Evolutionary conservation across 768 basidiomycete genomes (phyloP).

Genomic region (Pleurotus eryngii): DNA sequence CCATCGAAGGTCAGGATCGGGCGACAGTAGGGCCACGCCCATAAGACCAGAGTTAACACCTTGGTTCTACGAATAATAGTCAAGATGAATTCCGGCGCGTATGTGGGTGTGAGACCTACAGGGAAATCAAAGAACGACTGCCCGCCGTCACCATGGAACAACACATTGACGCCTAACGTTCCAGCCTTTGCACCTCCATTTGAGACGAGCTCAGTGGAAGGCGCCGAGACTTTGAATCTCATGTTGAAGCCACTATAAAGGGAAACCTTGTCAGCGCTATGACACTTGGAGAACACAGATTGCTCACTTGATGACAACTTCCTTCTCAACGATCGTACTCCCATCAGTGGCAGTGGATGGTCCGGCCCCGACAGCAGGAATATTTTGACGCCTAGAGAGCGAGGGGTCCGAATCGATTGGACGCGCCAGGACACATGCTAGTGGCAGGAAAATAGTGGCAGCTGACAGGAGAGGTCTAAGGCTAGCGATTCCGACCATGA

Average conservation of each 20-base stretch:
- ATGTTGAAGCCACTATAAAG: slow-evolving; percentile 19
- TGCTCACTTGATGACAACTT: slow-evolving; percentile 23
- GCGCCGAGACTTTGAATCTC: slow-evolving; percentile 26
- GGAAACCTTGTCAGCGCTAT: neutral
- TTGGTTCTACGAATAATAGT: slow-evolving; percentile 12
- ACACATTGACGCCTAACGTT: slow-evolving; percentile 22
- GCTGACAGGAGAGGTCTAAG: neutral
- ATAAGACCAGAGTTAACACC: slow-evolving; percentile 17
- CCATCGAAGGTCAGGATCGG: slow-evolving; percentile 17
- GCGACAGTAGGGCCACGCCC: slow-evolving; percentile 21
- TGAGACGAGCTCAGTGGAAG: slow-evolving; percentile 19
- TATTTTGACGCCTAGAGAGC: slow-evolving; percentile 7
- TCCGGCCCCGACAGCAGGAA: slow-evolving; percentile 9
- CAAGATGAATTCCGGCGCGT: neutral
- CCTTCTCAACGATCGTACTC: slow-evolving; percentile 22
- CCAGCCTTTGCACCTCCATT: slow-evolving; percentile 11
- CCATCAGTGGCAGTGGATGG: slow-evolving; percentile 20
- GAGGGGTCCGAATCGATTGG: neutral
- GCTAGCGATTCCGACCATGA: neutral
- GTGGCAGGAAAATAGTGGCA: neutral
- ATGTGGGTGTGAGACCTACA: slow-evolving; percentile 4
- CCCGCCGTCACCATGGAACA: slow-evolving; percentile 21
- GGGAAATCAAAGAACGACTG: slow-evolving; percentile 22
- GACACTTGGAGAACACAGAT: neutral
- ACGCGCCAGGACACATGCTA: neutral